Conservation (phyloP, 2,329 filamentous ascomycete species). For the Alternaria hordeiaustralica region DNA sequence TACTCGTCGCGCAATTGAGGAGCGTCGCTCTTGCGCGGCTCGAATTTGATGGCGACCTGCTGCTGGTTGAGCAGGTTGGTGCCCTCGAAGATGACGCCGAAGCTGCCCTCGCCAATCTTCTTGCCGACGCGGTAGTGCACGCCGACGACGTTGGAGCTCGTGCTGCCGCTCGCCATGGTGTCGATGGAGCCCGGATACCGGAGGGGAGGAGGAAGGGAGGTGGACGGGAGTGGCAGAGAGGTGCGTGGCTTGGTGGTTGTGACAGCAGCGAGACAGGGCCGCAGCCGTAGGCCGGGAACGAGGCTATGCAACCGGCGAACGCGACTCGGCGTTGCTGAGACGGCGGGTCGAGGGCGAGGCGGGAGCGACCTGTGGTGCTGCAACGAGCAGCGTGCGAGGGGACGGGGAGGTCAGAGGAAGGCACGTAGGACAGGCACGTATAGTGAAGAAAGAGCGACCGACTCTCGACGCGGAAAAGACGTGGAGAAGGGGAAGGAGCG, state of each 20-base stretch:
- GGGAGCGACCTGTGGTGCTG: conserved; percentile 23
- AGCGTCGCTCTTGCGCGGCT: conserved; percentile 98
- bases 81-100: conserved; percentile 98
- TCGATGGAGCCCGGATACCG: conserved; percentile 6
- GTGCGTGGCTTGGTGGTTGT: conserved; percentile 7
- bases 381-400: conserved; percentile 27
- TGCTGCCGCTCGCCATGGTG: conserved; percentile 83
- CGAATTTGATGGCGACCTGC: conserved; percentile 99
- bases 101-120: conserved; percentile 99
- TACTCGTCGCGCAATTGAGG: conserved; percentile 98
- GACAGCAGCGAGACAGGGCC: conserved; percentile 24
- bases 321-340: conserved; percentile 17
- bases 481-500: conserved; percentile 30
- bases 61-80: conserved; percentile 99
- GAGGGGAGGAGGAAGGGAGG: conserved; percentile 12
- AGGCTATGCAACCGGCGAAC: conserved; percentile 22
- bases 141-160: conserved; percentile 95
- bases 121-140: conserved; percentile 99
- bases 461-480: conserved; percentile 35
- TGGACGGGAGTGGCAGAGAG: conserved; percentile 14
- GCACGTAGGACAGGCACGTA: conserved; percentile 22
- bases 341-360: conserved; percentile 13
- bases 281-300: conserved; percentile 30
- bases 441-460: conserved; percentile 30
- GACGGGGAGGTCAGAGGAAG: conserved; percentile 29